Percentiles rank a stretch among this genome's conserved stretches.
Evolutionary conservation across 148 eudicot genomes (phyloP).

Genomic region (Rhododendron henanense): DNA sequence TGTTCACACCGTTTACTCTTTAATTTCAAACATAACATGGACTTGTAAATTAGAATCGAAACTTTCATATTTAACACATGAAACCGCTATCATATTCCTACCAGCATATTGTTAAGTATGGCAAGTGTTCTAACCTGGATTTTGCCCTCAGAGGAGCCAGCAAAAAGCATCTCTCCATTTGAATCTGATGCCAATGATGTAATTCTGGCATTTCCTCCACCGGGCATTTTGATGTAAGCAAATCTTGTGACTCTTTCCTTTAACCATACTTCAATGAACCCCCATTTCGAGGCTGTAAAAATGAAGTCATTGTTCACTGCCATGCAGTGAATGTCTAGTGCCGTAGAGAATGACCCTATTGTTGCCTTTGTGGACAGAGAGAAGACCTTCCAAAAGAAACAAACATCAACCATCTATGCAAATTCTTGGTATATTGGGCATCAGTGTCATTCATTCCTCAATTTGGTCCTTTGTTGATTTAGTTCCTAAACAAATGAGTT

Average conservation of each 20-base stretch:
- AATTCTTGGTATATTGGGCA: neutral
- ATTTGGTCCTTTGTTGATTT: neutral
- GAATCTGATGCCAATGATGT: conserved; percentile 34
- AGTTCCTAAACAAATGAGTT: neutral
- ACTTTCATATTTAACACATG: neutral
- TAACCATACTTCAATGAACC: conserved; percentile 44
- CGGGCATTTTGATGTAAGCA: conserved; percentile 31
- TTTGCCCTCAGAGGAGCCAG: conserved; percentile 43
- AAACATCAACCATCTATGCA: conserved; percentile 3
- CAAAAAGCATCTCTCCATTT: conserved; percentile 50
- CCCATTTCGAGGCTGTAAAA: conserved; percentile 40
- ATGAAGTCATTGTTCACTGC: conserved; percentile 44
- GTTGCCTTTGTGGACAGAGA: conserved; percentile 40
- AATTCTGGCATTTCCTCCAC: conserved; percentile 29
- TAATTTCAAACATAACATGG: neutral
- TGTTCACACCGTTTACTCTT: neutral
- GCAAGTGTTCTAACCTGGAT: conserved; percentile 30
- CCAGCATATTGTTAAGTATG: neutral
- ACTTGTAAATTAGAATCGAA: too few species aligned
- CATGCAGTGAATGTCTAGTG: conserved; percentile 29
- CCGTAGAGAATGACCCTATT: conserved; percentile 34
- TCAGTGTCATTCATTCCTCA: neutral
- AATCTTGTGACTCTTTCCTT: conserved; percentile 41
- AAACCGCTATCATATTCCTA: neutral
- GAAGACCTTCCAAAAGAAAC: conserved; percentile 33